phyloP scores from a whole-genome alignment of 345 rosid genomes.

The Viola odorata region DNA sequence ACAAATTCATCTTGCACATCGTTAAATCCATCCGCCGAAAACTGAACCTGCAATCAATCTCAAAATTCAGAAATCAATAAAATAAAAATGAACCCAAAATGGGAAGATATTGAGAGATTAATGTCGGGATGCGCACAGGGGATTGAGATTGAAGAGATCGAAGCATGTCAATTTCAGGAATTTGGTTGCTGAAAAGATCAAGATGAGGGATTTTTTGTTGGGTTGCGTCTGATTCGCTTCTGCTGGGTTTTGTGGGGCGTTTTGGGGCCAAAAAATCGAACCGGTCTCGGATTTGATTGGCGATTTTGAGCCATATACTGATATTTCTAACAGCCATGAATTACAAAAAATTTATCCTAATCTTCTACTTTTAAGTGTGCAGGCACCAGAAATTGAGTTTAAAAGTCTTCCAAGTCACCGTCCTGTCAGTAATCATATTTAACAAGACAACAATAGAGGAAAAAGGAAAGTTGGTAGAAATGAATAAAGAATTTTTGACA shows the following conservation, averaged over 20 bases:
- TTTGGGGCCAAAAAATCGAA: slow-evolving; percentile 59
- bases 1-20: slow-evolving; percentile 43
- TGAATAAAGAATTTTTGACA: too few species aligned
- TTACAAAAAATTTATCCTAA: too few species aligned
- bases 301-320: slow-evolving; percentile 37
- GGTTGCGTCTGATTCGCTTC: slow-evolving; percentile 51
- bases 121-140: too few species aligned
- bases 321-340: too few species aligned
- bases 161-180: slow-evolving; percentile 56
- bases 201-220: slow-evolving; percentile 11
- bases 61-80: not conserved
- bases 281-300: slow-evolving; percentile 50
- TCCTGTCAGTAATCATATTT: too few species aligned
- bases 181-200: slow-evolving; percentile 11
- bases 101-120: too few species aligned
- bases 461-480: too few species aligned
- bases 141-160: slow-evolving; percentile 50
- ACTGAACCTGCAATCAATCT: slow-evolving; percentile 21
- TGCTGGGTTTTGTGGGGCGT: slow-evolving; percentile 64
- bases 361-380: too few species aligned
- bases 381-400: too few species aligned
- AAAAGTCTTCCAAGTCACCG: too few species aligned
- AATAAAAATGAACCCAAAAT: not conserved
- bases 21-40: slow-evolving; percentile 20
- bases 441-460: too few species aligned